Conservation (phyloP, 1,284 basidiomycete genomes). For the Prillingera fragicola region DNA sequence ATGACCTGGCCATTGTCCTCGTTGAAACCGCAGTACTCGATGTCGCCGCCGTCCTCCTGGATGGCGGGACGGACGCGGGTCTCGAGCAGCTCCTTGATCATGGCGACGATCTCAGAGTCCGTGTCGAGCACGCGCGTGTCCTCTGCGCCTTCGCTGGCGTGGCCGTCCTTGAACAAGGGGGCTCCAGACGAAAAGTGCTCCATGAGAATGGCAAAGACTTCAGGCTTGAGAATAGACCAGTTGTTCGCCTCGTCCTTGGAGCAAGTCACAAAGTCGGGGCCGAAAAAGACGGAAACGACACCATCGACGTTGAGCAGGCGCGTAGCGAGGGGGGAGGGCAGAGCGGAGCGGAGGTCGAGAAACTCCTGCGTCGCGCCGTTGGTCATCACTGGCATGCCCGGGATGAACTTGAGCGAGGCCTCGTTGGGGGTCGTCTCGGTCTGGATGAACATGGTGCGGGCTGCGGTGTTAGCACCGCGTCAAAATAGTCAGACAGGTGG, state of each 20-base stretch:
- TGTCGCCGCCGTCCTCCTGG: constrained; percentile 60
- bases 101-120: constrained; percentile 94
- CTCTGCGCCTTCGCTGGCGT: constrained; percentile 74
- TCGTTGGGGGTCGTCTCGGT: constrained; percentile 97
- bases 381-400: constrained; percentile 81
- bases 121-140: constrained; percentile 95
- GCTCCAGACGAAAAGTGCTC: constrained; percentile 90
- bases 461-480: constrained; percentile 48
- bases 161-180: constrained; percentile 66
- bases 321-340: constrained; percentile 83
- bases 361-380: constrained; percentile 83
- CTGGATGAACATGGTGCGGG: constrained; percentile 90
- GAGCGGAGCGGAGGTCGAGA: constrained; percentile 75
- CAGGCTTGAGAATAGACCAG: constrained; percentile 94
- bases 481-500: not conserved
- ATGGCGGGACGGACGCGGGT: constrained; percentile 93
- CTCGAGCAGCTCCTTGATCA: constrained; percentile 97
- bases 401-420: constrained; percentile 96
- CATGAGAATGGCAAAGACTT: constrained; percentile 96
- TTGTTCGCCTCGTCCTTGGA: constrained; percentile 79
- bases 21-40: constrained; percentile 54
- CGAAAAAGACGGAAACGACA: constrained; percentile 83
- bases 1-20: constrained; percentile 55
- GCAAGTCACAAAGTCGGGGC: constrained; percentile 96
- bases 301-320: constrained; percentile 90